phyloP scores from a whole-genome alignment of 164 flowering plant genomes.

The Nymphaea thermarum region DNA sequence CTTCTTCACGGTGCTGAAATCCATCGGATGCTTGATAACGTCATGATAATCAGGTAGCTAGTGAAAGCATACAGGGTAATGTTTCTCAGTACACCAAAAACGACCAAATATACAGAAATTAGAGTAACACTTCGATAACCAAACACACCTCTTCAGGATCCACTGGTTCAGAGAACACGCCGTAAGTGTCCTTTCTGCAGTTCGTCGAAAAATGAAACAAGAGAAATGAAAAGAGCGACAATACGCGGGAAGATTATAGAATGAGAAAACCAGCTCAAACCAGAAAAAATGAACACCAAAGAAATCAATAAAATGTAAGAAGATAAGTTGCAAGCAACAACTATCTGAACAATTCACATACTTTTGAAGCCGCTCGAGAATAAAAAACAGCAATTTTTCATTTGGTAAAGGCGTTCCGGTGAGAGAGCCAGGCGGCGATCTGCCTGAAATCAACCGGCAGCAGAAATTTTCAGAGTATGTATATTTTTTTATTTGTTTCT shows the following conservation, averaged over 20 bases:
- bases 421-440: constrained; percentile 22
- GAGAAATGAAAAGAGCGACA: not conserved
- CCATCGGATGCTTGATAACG: constrained; percentile 86
- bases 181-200: constrained; percentile 88
- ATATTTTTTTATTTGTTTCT: not conserved
- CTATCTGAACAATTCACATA: constrained; percentile 14
- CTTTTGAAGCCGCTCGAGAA: constrained; percentile 94
- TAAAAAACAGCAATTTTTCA: constrained; percentile 57
- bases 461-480: not conserved
- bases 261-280: no score
- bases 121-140: not conserved
- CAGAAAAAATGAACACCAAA: no score
- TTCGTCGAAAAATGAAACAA: constrained; percentile 9
- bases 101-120: not conserved
- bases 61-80: constrained; percentile 11
- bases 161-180: constrained; percentile 92
- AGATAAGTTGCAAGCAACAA: not conserved
- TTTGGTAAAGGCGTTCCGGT: constrained; percentile 53
- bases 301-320: not conserved
- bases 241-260: no score
- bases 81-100: not conserved
- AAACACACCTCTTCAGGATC: constrained; percentile 83
- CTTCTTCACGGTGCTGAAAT: constrained; percentile 85
- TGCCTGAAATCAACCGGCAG: constrained; percentile 18
- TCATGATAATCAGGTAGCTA: constrained; percentile 97